phyloP scores from a whole-genome alignment of 169 alveolate genomes.

The Amoebophrya sp. region DNA sequence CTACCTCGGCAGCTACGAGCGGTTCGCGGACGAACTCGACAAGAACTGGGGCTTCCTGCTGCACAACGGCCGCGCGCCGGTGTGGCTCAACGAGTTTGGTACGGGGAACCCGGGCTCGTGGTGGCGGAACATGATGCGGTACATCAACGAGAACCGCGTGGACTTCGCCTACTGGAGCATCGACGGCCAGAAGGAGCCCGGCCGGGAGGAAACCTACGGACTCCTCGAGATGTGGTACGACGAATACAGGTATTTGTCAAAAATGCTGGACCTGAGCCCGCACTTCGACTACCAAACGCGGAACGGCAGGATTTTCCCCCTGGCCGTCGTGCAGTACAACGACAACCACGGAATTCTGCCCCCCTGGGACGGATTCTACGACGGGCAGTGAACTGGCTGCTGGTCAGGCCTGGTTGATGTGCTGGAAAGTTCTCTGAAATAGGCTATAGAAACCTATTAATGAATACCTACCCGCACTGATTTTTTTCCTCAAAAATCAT shows the following conservation, averaged over 20 bases:
- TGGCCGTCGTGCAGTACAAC: not conserved
- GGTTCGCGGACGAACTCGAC: not conserved
- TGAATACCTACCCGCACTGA: no score
- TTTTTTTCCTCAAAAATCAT: no score
- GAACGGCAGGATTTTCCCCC: not conserved
- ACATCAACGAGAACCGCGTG: conserved; percentile 22
- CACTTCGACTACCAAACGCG: not conserved
- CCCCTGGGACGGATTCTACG: not conserved
- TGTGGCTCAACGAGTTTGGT: not conserved
- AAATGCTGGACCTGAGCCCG: not conserved
- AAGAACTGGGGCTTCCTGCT: not conserved
- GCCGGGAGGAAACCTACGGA: conserved; percentile 37
- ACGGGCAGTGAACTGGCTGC: no score
- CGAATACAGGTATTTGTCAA: not conserved
- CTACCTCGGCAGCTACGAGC: not conserved
- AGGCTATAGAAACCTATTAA: no score
- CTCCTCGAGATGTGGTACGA: conserved; percentile 27
- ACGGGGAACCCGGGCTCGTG: not conserved
- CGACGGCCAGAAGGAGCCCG: conserved; percentile 35
- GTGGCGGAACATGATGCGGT: not conserved
- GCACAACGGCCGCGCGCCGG: not conserved
- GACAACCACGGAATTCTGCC: not conserved
- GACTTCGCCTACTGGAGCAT: conserved; percentile 47
- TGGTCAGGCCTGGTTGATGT: no score
- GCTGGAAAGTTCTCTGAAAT: no score